A percentile compares a stretch with the other conserved stretches of the same genome.
Evolutionary conservation across 2,329 filamentous ascomycete species (phyloP).

Genomic region (Pseudocercospora macadamiae): DNA sequence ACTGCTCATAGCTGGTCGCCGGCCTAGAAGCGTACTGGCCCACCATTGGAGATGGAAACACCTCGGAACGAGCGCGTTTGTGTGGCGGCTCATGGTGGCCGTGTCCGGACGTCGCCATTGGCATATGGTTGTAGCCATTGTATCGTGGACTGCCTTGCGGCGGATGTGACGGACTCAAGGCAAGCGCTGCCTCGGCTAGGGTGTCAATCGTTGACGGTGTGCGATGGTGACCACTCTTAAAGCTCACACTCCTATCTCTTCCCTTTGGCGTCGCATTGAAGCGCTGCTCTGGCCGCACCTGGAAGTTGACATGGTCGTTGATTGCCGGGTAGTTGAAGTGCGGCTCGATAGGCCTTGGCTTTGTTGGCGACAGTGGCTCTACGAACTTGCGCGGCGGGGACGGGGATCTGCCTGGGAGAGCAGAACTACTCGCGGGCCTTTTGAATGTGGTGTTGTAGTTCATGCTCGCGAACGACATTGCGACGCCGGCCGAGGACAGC

Average conservation of each 20-base stretch:
- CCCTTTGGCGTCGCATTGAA: slow-evolving; percentile 25
- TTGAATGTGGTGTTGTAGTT: slow-evolving; percentile 37
- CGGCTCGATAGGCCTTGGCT: slow-evolving; percentile 35
- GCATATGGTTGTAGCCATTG: slow-evolving; percentile 26
- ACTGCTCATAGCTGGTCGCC: slow-evolving; percentile 50
- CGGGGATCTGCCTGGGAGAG: slow-evolving; percentile 32
- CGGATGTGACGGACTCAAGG: slow-evolving; percentile 39
- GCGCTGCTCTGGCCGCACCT: slow-evolving; percentile 25
- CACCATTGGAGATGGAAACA: slow-evolving; percentile 51
- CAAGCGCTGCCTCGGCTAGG: slow-evolving; percentile 48
- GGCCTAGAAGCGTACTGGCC: slow-evolving; percentile 45
- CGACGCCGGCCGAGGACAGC: slow-evolving; percentile 11
- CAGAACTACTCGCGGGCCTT: slow-evolving; percentile 19
- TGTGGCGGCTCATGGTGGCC: slow-evolving; percentile 53
- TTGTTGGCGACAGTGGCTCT: slow-evolving; percentile 41
- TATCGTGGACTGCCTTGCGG: slow-evolving; percentile 19
- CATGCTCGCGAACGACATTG: slow-evolving; percentile 15
- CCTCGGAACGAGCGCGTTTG: slow-evolving; percentile 64
- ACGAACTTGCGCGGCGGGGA: slow-evolving; percentile 38
- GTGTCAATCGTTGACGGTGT: slow-evolving; percentile 47
- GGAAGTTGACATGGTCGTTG: slow-evolving; percentile 30
- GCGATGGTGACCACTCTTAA: slow-evolving; percentile 33
- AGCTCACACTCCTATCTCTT: slow-evolving; percentile 22
- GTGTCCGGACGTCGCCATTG: slow-evolving; percentile 31
- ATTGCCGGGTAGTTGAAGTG: slow-evolving; percentile 40